A percentile compares a stretch with the other conserved stretches of the same genome.
Evolutionary conservation across 2,329 filamentous ascomycete species (phyloP).

Genomic region (Colletotrichum simmondsii): DNA sequence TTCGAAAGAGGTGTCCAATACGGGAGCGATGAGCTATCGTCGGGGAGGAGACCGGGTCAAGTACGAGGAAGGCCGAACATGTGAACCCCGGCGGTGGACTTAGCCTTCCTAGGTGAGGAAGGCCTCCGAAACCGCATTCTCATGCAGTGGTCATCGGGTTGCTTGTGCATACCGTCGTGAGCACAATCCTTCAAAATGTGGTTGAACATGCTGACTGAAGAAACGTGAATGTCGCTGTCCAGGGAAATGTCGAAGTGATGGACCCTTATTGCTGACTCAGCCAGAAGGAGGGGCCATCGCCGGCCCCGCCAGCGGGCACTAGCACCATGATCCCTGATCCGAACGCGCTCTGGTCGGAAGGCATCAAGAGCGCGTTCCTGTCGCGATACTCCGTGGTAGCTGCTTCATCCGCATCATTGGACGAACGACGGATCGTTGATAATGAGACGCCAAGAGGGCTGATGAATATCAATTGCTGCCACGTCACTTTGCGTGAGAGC

Average conservation of each 20-base stretch:
- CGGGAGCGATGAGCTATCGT: neutral
- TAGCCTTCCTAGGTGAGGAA: neutral
- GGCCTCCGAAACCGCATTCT: neutral
- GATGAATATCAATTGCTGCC: neutral
- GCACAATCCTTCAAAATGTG: neutral
- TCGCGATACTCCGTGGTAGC: neutral
- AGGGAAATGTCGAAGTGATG: too few species aligned
- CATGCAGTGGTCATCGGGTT: slow-evolving; percentile 6
- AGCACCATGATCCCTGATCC: neutral
- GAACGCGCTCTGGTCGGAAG: neutral
- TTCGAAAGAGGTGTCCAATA: neutral
- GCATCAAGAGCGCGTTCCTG: neutral
- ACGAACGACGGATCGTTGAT: neutral
- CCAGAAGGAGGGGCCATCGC: neutral
- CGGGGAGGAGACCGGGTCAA: neutral
- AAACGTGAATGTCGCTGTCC: neutral
- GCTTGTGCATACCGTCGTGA: slow-evolving; percentile 6
- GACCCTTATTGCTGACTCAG: neutral
- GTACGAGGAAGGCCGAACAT: neutral
- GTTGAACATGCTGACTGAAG: neutral
- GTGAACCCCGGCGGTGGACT: neutral
- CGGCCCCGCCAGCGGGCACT: neutral
- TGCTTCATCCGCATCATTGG: neutral
- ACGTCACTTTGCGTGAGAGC: neutral
- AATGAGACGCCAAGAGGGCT: neutral